Percentiles rank a stretch among this genome's conserved stretches.
phyloP scores from a whole-genome alignment of 805 yeast genomes.

The Ogataea haglerorum region DNA sequence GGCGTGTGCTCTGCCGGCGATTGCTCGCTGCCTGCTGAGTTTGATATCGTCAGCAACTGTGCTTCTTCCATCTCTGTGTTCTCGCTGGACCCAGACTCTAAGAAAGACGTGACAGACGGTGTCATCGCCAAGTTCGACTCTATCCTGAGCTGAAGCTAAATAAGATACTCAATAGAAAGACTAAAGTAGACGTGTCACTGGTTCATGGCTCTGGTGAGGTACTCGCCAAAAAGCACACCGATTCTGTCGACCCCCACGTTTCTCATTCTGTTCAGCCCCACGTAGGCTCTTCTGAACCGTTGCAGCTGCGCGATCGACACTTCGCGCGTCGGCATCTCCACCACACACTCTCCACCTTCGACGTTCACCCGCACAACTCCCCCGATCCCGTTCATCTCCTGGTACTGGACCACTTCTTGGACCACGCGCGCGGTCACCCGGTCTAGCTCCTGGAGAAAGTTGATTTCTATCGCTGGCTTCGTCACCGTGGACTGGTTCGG shows the following conservation, averaged over 20 bases:
- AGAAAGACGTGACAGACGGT: slow-evolving; percentile 1
- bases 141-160: slow-evolving; percentile 2
- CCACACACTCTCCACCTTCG: slow-evolving; percentile 35
- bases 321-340: slow-evolving; percentile 58
- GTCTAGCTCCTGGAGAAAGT: slow-evolving; percentile 78
- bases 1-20: slow-evolving; percentile 38
- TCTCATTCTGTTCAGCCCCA: slow-evolving; percentile 77
- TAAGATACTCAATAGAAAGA: not conserved
- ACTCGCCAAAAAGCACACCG: slow-evolving; percentile 71
- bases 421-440: slow-evolving; percentile 64
- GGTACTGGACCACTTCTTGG: slow-evolving; percentile 57
- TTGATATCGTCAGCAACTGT: slow-evolving; percentile 35
- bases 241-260: slow-evolving; percentile 69
- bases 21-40: slow-evolving; percentile 44
- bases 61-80: slow-evolving; percentile 43
- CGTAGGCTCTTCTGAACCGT: slow-evolving; percentile 76
- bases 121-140: slow-evolving; percentile 8
- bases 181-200: slow-evolving; percentile 11
- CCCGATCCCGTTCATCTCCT: slow-evolving; percentile 48
- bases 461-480: slow-evolving; percentile 73
- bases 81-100: slow-evolving; percentile 45
- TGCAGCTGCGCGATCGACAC: slow-evolving; percentile 77
- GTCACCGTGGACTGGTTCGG: slow-evolving; percentile 84
- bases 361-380: slow-evolving; percentile 44
- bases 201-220: slow-evolving; percentile 60